Base-by-base conservation (phyloP, 202 grass and related monocot species). In the Musa balbisiana region DNA sequence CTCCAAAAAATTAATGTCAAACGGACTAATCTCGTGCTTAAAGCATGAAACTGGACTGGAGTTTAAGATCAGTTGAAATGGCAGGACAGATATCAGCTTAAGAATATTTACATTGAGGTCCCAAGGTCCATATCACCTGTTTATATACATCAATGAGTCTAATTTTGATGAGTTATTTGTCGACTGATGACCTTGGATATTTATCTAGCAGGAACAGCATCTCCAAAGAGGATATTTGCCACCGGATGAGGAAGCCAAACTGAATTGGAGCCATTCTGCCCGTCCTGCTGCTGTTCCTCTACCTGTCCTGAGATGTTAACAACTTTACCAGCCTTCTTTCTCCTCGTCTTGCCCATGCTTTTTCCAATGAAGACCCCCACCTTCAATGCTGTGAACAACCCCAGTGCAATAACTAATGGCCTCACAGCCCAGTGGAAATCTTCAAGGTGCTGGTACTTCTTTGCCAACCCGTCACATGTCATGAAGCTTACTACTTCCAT, bases 361-460 rank as follows among this genome's bases (percentile, higher is more conserved):
- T 91, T 89, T 14, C 86, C 87, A 4, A 91, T 77, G 58, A 86
- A 90, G 14, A 88, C 70, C 4, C 95, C 95, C 73, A 98, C 51
- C 66, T 84, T 93, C 56, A 94, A 62, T 55, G 87, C 83, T 2
- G 90, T 87, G 65, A 98, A 94, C 75, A 94, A 81, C 43, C 95
- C 91, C 26, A 99, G 55, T 12, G 85, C 85, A 9, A 95, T 86
- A 74, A 92, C 83, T 55, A 99, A 85, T 6, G 95, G 95, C 87
- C 91, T 87, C 8, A 99, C 85, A 2, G 76, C 89, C 95, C 95
- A 99, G 59, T 99, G 95, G 62, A 92, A 95, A 69, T 99, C 91
- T 76, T 99, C 91, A 0, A 99, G 89, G 82, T 99, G 95, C 69
- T 90, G 83, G 50, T 95, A 99, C 69, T 99, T 99, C 87, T 95